Conservation (phyloP, 306 rosid species). For the Cicer chorassanicum region DNA sequence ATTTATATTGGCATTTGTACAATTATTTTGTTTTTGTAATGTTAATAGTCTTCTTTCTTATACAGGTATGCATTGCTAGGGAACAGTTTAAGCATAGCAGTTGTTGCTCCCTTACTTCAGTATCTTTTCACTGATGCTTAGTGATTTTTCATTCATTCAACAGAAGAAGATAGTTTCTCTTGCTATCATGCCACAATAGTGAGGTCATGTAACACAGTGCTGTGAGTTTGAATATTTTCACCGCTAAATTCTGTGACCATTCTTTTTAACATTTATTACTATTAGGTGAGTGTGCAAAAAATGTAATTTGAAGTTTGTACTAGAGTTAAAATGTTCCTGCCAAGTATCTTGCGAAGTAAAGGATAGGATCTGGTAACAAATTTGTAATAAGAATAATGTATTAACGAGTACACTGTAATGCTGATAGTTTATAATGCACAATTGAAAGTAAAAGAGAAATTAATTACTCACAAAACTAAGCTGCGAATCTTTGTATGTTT, state of each 20-base stretch:
- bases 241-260: not conserved
- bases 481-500: not conserved
- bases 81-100: constrained; percentile 85
- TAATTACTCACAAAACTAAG: not conserved
- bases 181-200: constrained; percentile 2
- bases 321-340: constrained; percentile 4
- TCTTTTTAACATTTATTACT: not conserved
- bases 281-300: not conserved
- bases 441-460: not conserved
- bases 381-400: constrained; percentile 2
- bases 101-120: constrained; percentile 77
- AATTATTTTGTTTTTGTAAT: constrained; percentile 8
- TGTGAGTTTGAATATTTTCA: not conserved
- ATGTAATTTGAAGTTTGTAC: constrained; percentile 9
- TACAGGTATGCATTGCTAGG: constrained; percentile 88
- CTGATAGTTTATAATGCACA: constrained; percentile 9
- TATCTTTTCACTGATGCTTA: constrained; percentile 67
- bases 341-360: not conserved
- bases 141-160: constrained; percentile 41
- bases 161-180: constrained; percentile 28
- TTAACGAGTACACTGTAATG: not conserved
- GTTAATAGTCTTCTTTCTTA: constrained; percentile 22
- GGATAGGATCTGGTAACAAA: constrained; percentile 9
- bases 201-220: not conserved
- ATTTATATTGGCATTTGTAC: constrained; percentile 3